Base-by-base conservation (phyloP, 176 grass and related monocot species). In the Eremochloa ophiuroides region DNA sequence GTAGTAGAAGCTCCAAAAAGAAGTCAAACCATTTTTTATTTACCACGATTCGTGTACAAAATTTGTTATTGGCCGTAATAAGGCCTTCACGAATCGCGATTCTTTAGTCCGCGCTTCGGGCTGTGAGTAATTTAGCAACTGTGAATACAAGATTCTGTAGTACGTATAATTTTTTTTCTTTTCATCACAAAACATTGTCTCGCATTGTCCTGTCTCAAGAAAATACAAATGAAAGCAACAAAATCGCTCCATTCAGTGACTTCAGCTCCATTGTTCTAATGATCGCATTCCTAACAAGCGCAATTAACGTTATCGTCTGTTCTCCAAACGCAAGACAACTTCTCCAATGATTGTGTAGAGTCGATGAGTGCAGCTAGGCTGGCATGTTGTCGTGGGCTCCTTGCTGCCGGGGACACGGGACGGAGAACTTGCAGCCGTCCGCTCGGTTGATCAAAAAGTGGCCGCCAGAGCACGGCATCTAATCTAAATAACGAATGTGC, bases 11-110 rank as follows among this genome's bases (percentile, higher is more conserved):
- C 39, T 67, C 13, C 8, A 76, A 70, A 25, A 12, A 20, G 5
- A n/a, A 11, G 7, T 5, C 6, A 5, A 28, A 15, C 0, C 22
- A 3, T 40, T 25, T 22, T 14, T 34, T 69, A 15, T 43, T 41
- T 30, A 27, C n/a, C 31, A 76, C 27, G 64, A 71, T 85, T 46
- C 38, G 78, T 79, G 83, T 83, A 90, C 67, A 90, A 83, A 90
- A 90, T 35, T 65, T 88, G 56, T 67, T 86, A 37, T 8, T 66
- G 63, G 73, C 69, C 47, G 56, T 46, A n/a, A n/a, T 0, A 14
- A 78, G 66, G 58, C 58, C 37, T 15, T 40, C 29, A 56, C 15
- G 82, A 85, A 81, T 89, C 60, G 43, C 10, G 84, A 86, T 86
- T 86, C 74, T 86, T 87, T 82, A 16, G 40, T 75, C 78, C 29